A percentile compares a stretch with the other conserved stretches of the same genome.
Conservation (phyloP, 1,139 yeast species). For the Geotrichum fermentans region DNA sequence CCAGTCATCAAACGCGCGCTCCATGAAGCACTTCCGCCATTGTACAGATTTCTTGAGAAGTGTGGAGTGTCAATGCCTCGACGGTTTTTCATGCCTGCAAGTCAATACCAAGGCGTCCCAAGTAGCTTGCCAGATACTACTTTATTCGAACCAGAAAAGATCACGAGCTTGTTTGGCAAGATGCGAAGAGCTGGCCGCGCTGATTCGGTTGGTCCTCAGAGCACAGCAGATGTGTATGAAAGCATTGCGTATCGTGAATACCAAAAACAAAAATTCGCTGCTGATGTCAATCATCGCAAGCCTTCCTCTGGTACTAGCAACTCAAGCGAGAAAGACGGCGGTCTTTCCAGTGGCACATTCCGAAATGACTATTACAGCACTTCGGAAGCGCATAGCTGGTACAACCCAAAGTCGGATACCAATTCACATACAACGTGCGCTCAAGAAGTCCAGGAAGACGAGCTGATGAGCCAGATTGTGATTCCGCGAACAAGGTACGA, state of each 20-base stretch:
- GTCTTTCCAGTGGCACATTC: constrained; percentile 7
- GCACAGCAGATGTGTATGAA: constrained; percentile 43
- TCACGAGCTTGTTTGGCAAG: constrained; percentile 32
- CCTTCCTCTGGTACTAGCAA: constrained; percentile 20
- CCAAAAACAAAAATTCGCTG: constrained; percentile 25
- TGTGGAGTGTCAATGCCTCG: constrained; percentile 42
- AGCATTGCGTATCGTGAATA: constrained; percentile 37
- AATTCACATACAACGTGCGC: neutral
- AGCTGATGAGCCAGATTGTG: constrained; percentile 38
- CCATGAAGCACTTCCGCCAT: constrained; percentile 43
- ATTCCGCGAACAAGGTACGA: constrained; percentile 53
- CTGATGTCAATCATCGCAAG: constrained; percentile 14
- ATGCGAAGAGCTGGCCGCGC: constrained; percentile 32
- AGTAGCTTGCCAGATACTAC: constrained; percentile 35
- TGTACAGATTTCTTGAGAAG: constrained; percentile 36
- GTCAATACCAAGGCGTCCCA: constrained; percentile 38
- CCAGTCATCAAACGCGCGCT: constrained; percentile 58
- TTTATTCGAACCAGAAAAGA: constrained; percentile 34
- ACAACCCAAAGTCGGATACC: neutral
- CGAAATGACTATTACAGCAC: constrained; percentile 11
- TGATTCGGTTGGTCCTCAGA: constrained; percentile 43
- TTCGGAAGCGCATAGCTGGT: constrained; percentile 14
- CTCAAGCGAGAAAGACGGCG: constrained; percentile 1
- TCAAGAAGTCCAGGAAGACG: constrained; percentile 25
- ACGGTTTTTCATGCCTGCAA: constrained; percentile 38